Conservation (phyloP, 2,329 filamentous ascomycete genomes). For the Purpureocillium takamizusanense region DNA sequence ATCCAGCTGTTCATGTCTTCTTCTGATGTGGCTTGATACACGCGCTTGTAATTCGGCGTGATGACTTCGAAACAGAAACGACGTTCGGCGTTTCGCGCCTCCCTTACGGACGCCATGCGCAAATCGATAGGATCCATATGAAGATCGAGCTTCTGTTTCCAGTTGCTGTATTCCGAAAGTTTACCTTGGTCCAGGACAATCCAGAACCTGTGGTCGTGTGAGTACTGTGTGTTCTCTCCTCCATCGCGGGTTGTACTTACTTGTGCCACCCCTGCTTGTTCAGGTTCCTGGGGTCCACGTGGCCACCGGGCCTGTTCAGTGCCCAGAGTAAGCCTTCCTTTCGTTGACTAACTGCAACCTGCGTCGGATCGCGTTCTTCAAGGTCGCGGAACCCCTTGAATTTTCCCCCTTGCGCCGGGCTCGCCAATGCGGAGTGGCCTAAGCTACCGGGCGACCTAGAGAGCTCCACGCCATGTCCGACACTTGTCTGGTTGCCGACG, state of each 20-base stretch:
- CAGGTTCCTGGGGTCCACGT: constrained; percentile 88
- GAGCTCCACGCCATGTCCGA: constrained; percentile 29
- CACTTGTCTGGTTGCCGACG: constrained; percentile 27
- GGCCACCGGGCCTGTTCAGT: constrained; percentile 81
- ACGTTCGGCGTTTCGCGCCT: constrained; percentile 87
- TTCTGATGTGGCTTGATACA: constrained; percentile 95
- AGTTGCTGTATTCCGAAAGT: constrained; percentile 96
- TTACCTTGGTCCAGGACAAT: constrained; percentile 96
- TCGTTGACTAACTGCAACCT: constrained; percentile 49
- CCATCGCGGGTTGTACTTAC: constrained; percentile 40
- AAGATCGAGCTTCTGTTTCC: constrained; percentile 93
- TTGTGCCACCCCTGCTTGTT: constrained; percentile 99
- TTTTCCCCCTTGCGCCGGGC: constrained; percentile 45
- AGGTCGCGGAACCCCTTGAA: constrained; percentile 92
- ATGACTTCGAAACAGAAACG: constrained; percentile 98
- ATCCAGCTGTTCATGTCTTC: constrained; percentile 99
- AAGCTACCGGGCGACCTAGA: constrained; percentile 50
- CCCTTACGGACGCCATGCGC: constrained; percentile 90
- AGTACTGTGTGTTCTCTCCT: background rate
- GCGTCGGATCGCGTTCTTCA: constrained; percentile 67
- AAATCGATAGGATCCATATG: constrained; percentile 98
- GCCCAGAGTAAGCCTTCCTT: constrained; percentile 97
- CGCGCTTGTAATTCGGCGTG: constrained; percentile 88
- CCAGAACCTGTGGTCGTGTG: constrained; percentile 64
- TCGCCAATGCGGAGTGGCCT: constrained; percentile 33